phyloP scores from a whole-genome alignment of 345 rosid species.

The Tarenaya hassleriana region DNA sequence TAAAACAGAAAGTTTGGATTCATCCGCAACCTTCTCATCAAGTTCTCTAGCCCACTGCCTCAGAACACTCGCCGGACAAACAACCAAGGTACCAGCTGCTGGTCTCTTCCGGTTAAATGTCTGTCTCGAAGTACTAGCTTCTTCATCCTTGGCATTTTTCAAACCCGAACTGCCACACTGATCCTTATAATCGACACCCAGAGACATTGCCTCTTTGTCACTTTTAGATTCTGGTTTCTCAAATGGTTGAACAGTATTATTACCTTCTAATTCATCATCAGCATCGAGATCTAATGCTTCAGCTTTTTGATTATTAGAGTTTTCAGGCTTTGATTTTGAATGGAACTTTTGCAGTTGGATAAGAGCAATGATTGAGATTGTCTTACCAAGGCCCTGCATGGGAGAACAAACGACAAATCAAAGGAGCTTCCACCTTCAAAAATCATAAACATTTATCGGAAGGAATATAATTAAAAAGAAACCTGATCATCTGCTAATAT shows the following conservation, averaged over 20 bases:
- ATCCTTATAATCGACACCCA: slow-evolving; percentile 51
- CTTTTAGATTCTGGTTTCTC: slow-evolving; percentile 19
- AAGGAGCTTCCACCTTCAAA: not conserved
- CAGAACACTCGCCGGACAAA: slow-evolving; percentile 92
- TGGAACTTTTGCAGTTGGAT: slow-evolving; percentile 63
- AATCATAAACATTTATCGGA: slow-evolving; percentile 1
- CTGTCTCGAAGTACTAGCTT: slow-evolving; percentile 47
- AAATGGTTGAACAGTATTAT: not conserved
- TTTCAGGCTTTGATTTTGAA: slow-evolving; percentile 52
- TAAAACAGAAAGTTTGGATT: slow-evolving; percentile 57
- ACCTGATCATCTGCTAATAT: slow-evolving; percentile 99
- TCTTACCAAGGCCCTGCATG: slow-evolving; percentile 94
- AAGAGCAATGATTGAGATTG: slow-evolving; percentile 90
- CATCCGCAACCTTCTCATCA: slow-evolving; percentile 75
- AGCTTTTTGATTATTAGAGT: slow-evolving; percentile 37
- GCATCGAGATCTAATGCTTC: slow-evolving; percentile 86
- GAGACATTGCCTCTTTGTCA: slow-evolving; percentile 31
- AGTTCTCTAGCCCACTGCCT: slow-evolving; percentile 95
- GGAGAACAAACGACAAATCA: slow-evolving; percentile 18
- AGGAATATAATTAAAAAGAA: slow-evolving; percentile 14
- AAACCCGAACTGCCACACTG: slow-evolving; percentile 29
- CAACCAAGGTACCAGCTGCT: slow-evolving; percentile 88
- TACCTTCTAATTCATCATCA: slow-evolving; percentile 43
- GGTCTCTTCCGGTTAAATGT: slow-evolving; percentile 47
- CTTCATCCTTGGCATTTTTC: slow-evolving; percentile 40